phyloP scores from a whole-genome alignment of 805 yeast species.

The Lachancea sp. region DNA sequence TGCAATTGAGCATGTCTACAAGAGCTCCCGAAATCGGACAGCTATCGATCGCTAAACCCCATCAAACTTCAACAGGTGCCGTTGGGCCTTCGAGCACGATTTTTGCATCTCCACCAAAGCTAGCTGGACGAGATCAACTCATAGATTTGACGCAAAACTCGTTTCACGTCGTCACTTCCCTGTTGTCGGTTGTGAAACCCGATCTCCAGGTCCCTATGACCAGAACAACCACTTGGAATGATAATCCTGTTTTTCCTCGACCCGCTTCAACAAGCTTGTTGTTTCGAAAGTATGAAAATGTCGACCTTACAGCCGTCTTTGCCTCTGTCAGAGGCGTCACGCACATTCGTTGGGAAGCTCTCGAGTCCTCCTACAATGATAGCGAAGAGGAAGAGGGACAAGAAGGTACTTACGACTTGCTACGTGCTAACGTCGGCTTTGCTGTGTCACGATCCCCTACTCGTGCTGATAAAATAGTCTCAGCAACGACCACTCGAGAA shows the following conservation, averaged over 20 bases:
- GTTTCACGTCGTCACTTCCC: slow-evolving; percentile 23
- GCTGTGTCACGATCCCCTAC: not conserved
- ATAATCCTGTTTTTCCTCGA: not conserved
- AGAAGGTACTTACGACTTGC: not conserved
- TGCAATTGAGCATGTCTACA: not conserved
- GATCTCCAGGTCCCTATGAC: slow-evolving; percentile 30
- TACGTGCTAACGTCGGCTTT: not conserved
- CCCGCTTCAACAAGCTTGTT: not conserved
- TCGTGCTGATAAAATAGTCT: not conserved
- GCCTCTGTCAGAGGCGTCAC: not conserved
- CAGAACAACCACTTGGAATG: slow-evolving; percentile 20
- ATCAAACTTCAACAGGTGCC: no score
- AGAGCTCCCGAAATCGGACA: not conserved
- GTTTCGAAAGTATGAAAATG: not conserved
- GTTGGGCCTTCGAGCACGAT: not conserved
- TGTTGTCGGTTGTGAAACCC: slow-evolving; percentile 24
- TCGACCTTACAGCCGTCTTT: not conserved
- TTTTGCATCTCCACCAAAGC: not conserved
- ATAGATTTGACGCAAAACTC: slow-evolving; percentile 28
- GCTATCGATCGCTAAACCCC: not conserved
- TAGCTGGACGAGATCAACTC: slow-evolving; percentile 12
- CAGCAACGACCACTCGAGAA: not conserved
- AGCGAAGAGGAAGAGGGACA: slow-evolving; percentile 8
- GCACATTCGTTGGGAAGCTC: not conserved
- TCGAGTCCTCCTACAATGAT: slow-evolving; percentile 1